Percentiles rank a stretch among this genome's conserved stretches.
phyloP scores from a whole-genome alignment of 768 basidiomycete genomes.

The Tricholoma flavovirens region DNA sequence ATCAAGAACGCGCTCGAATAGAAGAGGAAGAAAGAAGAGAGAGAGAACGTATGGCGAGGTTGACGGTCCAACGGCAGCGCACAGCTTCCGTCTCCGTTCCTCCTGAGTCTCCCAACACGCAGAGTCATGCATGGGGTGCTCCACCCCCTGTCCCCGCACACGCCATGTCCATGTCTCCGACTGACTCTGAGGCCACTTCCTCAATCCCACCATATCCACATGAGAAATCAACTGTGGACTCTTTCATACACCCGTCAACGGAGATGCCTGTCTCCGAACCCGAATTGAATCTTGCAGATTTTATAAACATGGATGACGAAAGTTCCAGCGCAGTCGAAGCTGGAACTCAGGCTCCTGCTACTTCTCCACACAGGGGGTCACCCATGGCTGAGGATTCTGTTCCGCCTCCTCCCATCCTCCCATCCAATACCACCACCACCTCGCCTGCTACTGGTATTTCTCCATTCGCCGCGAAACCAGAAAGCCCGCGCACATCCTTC shows the following conservation, averaged over 20 bases:
- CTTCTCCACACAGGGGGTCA: slow-evolving; percentile 7
- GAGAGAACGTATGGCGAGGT: slow-evolving; percentile 59
- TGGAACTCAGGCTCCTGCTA: slow-evolving; percentile 15
- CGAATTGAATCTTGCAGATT: slow-evolving; percentile 67
- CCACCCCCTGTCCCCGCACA: slow-evolving; percentile 53
- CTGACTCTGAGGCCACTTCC: slow-evolving; percentile 17
- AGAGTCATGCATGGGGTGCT: slow-evolving; percentile 53
- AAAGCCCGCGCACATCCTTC: slow-evolving; percentile 52
- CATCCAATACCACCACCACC: slow-evolving; percentile 16
- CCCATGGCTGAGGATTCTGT: slow-evolving; percentile 12
- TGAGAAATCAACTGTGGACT: slow-evolving; percentile 5
- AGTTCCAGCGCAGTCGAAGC: slow-evolving; percentile 29
- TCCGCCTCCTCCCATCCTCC: slow-evolving; percentile 10
- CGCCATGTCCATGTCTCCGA: slow-evolving; percentile 29
- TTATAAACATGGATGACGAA: slow-evolving; percentile 76
- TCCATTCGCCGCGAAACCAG: slow-evolving; percentile 41
- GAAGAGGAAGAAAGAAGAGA: slow-evolving; percentile 69
- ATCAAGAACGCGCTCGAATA: slow-evolving; percentile 53
- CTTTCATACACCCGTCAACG: slow-evolving; percentile 22
- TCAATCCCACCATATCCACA: slow-evolving; percentile 24
- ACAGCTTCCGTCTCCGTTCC: slow-evolving; percentile 57
- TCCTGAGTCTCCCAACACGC: slow-evolving; percentile 62
- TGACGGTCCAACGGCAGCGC: slow-evolving; percentile 46
- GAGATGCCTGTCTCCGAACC: slow-evolving; percentile 42
- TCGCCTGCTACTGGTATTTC: slow-evolving; percentile 38